Base-by-base conservation (phyloP, 805 yeast genomes). In the Candida patagonica region DNA sequence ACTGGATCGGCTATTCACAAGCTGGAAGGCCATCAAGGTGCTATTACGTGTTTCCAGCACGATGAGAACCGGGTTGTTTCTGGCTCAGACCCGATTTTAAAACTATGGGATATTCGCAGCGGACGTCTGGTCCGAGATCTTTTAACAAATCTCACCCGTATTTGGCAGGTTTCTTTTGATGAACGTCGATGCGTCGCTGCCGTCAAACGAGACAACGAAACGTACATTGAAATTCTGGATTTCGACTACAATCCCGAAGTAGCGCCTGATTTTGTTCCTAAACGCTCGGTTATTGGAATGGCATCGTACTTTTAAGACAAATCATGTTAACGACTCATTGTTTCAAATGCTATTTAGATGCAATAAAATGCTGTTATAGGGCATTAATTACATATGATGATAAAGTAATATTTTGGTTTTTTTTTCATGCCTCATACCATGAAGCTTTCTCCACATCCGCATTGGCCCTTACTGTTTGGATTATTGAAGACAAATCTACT, bases 401-500 rank as follows among this genome's bases (percentile, higher is more conserved):
- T n/a, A n/a, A n/a, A n/a, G n/a, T n/a, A n/a, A n/a, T n/a, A n/a
- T n/a, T n/a, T n/a, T n/a, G n/a, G n/a, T n/a, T n/a, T n/a, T n/a
- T n/a, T n/a, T n/a, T n/a, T n/a, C n/a, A n/a, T n/a, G n/a, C n/a
- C n/a, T n/a, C n/a, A 88, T 6, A 89, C 96, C 96, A 88, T 92
- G 61, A 92, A 92, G 4, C 96, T 85, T 66, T 92, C 98, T 40
- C 98, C 98, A 62, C 98, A 92, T 9, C 98, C 98, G 64, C 98
- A 92, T 37, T 95, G 84, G 24, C 97, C 98, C 66, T 89, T 92
- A 29, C 95, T 82, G 63, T 92, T 92, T 47, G 98, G 98, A 61
- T 92, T 92, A 57, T 73, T 80, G 70, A 92, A 92, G 15, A 92
- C 86, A 59, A 92, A 92, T 54, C 94, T 74, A 10, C 92, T 78